Base-by-base conservation (phyloP, 768 basidiomycete species). In the Hypholoma sublateritium region DNA sequence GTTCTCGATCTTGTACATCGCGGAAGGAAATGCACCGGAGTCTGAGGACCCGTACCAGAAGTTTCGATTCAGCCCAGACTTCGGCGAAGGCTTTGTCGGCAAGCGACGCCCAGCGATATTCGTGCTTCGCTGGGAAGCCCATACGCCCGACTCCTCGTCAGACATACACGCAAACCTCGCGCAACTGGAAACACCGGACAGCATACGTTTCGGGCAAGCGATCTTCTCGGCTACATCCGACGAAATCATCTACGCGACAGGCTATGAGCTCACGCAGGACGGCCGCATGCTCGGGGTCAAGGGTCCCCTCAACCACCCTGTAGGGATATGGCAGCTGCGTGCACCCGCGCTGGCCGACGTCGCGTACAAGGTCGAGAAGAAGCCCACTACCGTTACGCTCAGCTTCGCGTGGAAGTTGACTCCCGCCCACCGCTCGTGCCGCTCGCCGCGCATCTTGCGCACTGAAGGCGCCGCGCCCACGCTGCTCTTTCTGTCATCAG, bases 11-110 rank as follows among this genome's bases (percentile, higher is more conserved):
- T 61, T 87, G 13, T 90, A 89, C 59, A 76, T 77, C 3, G 88
- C 87, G 2, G 88, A 89, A 63, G 76, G 69, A 0, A 84, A 81
- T 14, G 59, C 53, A 11, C 70, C 70, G 3, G 53, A 64, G 14
- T 60, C 45, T 37, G 68, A 58, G 9, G 56, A 69, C 13, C 71
- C 73, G 2, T 77, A 71, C 55, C 65, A 68, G 17, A 81, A 80
- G 53, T 88, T 84, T 59, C 70, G 75, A 21, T 90, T 79, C 65
- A 72, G 63, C 1, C 86, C 88, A 5, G 74, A 80, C 44, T 83
- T 88, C 57, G 89, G 89, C 0, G 89, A 91, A 68, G 77, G 78
- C 5, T 65, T 87, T n/a, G 65, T 67, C 4, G 80, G 78, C 4
- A 84, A 79, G 65, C 80, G 76, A 56, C 69, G 73, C 3, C 85